These are phyloP conservation scores for Tillandsia fasciculata DNA, from an alignment of 176 grass and related monocot genomes.

Conservation along the genomic window DNA sequence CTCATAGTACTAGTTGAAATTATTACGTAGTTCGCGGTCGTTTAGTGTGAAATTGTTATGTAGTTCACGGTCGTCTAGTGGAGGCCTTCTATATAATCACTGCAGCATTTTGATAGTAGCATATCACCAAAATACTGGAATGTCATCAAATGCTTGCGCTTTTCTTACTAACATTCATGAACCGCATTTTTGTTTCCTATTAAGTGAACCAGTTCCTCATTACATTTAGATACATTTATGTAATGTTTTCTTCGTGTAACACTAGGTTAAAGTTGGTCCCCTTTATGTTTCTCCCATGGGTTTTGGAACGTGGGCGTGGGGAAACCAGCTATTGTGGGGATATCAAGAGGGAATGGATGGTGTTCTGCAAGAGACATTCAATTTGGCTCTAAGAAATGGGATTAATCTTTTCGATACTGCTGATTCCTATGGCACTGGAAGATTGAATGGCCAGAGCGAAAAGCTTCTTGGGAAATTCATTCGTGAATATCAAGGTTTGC, in stretches of 20 bases:
- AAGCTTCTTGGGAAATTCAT: slow-evolving; percentile 81
- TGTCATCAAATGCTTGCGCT: no score
- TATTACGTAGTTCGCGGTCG: no score
- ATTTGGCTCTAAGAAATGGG: slow-evolving; percentile 66
- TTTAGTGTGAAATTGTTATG: no score
- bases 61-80: no score
- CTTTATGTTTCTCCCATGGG: slow-evolving; percentile 74
- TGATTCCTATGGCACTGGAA: slow-evolving; percentile 88
- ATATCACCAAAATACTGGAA: no score
- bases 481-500: slow-evolving; percentile 45
- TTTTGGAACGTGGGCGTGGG: slow-evolving; percentile 96
- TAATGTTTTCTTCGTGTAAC: not conserved
- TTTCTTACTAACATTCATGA: no score
- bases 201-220: not conserved
- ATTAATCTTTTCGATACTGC: slow-evolving; percentile 93
- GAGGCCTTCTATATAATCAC: no score
- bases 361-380: slow-evolving; percentile 68
- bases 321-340: slow-evolving; percentile 83
- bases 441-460: slow-evolving; percentile 79
- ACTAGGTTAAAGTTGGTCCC: slow-evolving; percentile 74
- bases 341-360: slow-evolving; percentile 80
- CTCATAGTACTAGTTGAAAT: no score
- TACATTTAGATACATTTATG: not conserved
- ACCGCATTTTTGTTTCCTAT: not conserved
- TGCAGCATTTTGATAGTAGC: no score